Evolutionary conservation across 2,329 filamentous ascomycete species (phyloP).

Genomic region (Coniochaeta sp.): DNA sequence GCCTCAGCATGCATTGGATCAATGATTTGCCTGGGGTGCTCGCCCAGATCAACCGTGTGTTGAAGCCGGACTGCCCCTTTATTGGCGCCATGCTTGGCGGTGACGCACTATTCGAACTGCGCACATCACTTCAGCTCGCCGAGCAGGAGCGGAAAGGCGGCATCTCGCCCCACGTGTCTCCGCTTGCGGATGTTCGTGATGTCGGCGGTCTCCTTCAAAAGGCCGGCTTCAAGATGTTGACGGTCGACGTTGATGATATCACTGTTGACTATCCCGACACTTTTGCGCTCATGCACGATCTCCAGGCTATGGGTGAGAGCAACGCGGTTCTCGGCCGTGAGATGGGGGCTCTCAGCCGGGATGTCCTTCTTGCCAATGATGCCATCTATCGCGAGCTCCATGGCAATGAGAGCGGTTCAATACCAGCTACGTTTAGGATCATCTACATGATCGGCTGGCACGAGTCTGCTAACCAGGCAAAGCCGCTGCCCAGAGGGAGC

Average conservation of each 20-base stretch:
- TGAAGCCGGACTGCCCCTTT: slow-evolving; percentile 88
- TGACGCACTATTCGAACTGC: slow-evolving; percentile 87
- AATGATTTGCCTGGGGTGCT: slow-evolving; percentile 88
- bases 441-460: slow-evolving; percentile 99
- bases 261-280: slow-evolving; percentile 88
- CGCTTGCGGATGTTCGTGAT: slow-evolving; percentile 85
- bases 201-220: slow-evolving; percentile 79
- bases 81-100: slow-evolving; percentile 95
- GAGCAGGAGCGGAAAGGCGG: slow-evolving; percentile 88
- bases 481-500: slow-evolving; percentile 76
- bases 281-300: slow-evolving; percentile 85
- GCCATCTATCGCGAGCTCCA: slow-evolving; percentile 85
- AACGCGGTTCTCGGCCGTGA: slow-evolving; percentile 86
- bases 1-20: slow-evolving; percentile 90
- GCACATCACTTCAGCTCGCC: slow-evolving; percentile 86
- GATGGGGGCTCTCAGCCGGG: slow-evolving; percentile 66
- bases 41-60: slow-evolving; percentile 72
- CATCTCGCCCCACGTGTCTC: slow-evolving; percentile 83
- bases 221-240: slow-evolving; percentile 90
- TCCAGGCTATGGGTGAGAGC: slow-evolving; percentile 93
- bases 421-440: slow-evolving; percentile 87
- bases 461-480: slow-evolving; percentile 67
- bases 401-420: slow-evolving; percentile 66
- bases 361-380: slow-evolving; percentile 81
- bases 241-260: slow-evolving; percentile 95